Percentiles rank a stretch among this genome's conserved stretches.
Conservation (phyloP, 805 yeast species). For the Komagataella kurtzmanii region DNA sequence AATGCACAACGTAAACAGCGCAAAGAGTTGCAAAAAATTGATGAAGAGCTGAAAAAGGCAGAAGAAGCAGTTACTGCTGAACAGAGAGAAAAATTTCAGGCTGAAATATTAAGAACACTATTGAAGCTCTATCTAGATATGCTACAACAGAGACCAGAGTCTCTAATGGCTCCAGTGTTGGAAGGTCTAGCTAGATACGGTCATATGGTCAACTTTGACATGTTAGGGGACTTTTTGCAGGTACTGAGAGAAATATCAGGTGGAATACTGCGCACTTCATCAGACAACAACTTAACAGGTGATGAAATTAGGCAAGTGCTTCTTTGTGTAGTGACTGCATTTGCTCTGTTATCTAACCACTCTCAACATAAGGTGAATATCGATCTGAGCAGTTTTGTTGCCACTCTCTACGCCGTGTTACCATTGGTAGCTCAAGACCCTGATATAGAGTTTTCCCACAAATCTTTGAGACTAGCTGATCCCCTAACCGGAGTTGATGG, state of each 20-base stretch:
- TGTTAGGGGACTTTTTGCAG: conserved; percentile 84
- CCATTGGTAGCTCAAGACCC: conserved; percentile 63
- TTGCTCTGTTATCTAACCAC: conserved; percentile 71
- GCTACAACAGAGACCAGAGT: conserved; percentile 46
- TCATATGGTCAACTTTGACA: conserved; percentile 82
- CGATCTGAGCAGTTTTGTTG: conserved; percentile 72
- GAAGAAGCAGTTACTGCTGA: conserved; percentile 80
- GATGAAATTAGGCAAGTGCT: conserved; percentile 63
- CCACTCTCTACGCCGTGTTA: conserved; percentile 56
- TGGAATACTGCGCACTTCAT: not conserved
- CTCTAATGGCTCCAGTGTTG: conserved; percentile 71
- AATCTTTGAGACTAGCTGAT: conserved; percentile 68
- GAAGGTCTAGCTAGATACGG: conserved; percentile 90
- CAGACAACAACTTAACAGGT: conserved; percentile 20
- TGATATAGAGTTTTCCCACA: conserved; percentile 77
- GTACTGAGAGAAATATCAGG: conserved; percentile 62
- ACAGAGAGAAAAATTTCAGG: conserved; percentile 76
- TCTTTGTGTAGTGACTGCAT: conserved; percentile 80
- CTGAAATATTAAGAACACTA: conserved; percentile 64
- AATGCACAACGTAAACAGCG: conserved; percentile 80
- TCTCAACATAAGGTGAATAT: conserved; percentile 58
- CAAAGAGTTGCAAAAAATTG: conserved; percentile 78
- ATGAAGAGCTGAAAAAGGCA: conserved; percentile 78
- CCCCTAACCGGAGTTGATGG: conserved; percentile 24
- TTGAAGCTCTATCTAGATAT: conserved; percentile 68